These are phyloP conservation scores for Tricholoma sp. DNA, from an alignment of 768 basidiomycete species.

Conservation along the genomic window DNA sequence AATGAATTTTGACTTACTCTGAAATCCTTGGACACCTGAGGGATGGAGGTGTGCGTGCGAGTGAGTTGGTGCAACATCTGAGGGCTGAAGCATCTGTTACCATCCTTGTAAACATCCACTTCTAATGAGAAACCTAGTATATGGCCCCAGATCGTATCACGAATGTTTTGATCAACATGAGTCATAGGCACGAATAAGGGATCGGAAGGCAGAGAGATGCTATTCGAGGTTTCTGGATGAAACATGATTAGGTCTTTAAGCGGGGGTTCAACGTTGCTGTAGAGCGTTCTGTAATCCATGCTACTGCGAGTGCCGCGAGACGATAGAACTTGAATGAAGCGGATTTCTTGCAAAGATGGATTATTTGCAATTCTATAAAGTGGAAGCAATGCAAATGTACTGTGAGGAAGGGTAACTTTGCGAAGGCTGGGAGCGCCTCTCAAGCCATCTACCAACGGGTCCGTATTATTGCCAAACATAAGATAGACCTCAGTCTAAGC, in stretches of 20 bases:
- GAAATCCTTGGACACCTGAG: background rate
- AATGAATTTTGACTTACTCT: background rate
- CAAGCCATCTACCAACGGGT: background rate
- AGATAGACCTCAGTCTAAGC: background rate
- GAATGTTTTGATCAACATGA: background rate
- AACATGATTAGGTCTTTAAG: too few relatives aligned
- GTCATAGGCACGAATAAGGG: background rate
- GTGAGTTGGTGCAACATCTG: background rate
- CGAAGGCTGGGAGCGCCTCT: background rate
- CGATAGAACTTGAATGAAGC: background rate
- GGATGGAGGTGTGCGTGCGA: background rate
- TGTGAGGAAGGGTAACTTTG: background rate
- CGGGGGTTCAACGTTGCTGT: too few relatives aligned
- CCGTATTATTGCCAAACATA: background rate
- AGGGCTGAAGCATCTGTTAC: background rate
- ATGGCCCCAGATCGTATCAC: background rate
- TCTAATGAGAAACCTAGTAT: background rate
- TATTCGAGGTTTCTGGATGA: too few relatives aligned
- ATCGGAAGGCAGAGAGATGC: background rate
- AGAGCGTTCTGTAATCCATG: too few relatives aligned
- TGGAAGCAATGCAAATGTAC: background rate
- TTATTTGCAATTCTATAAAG: background rate
- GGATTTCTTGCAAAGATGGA: background rate
- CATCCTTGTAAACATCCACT: background rate
- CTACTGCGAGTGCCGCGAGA: too few relatives aligned